Evolutionary conservation across 257 asterid species (phyloP), one percentile per base, ranked within the genome.

Genomic region (Nicotiana obtusifolia): DNA sequence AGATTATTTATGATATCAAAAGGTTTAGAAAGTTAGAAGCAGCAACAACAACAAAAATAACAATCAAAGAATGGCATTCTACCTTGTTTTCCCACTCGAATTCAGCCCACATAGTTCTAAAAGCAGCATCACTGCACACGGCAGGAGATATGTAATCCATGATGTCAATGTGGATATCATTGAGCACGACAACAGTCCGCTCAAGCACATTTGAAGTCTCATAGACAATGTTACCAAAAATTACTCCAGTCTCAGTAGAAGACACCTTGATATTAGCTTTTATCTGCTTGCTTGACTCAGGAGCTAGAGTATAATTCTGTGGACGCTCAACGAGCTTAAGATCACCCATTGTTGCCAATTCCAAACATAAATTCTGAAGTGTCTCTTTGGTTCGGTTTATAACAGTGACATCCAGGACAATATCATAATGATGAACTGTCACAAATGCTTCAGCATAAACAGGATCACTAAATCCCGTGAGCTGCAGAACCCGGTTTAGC

Each of bases 81-180:
- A 95, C 98, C 98, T 95, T 95, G 87, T 95, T 95, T 85, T 95
- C 98, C 98, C 98, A 95, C 86, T 95, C 98, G 87, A 95, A 95
- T 87, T 95, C 98, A 82, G 97, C 97, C 98, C 98, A 95, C 98
- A 93, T 95, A 80, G 96, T 88, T 84, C 97, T 90, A 88, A 95
- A 95, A 41, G 97, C 97, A 88, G 97, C 87, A 87, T 93, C 98
- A 33, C 94, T 92, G 79, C 98, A 95, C 53, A 86, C 90, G 60
- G 98, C 98, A 20, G 98, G 98, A 85, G 98, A 95, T 87, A 95
- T 95, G 81, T 95, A 95, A 87, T 95, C 98, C 98, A 95, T 95
- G 85, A 95, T 95, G 88, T 95, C 98, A 80, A 95, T 93, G 87
- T 95, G 98, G 89, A 95, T 95, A 86, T 95, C 98, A 87, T 92